Base-by-base conservation (phyloP, 2,329 filamentous ascomycete species). In the Hyphodiscus sp. region DNA sequence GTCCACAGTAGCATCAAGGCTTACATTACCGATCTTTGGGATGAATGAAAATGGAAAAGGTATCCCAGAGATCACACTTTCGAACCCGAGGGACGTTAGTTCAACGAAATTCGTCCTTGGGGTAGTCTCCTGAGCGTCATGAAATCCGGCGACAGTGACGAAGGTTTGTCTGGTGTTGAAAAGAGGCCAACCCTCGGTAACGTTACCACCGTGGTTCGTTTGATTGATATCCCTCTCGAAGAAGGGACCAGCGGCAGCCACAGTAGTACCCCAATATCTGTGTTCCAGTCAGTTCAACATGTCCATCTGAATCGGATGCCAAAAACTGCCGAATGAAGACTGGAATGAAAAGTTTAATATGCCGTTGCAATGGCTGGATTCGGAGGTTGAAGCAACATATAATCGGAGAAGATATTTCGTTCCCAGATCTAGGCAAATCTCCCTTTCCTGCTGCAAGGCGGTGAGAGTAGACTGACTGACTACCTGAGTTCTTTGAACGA, bases 61-160 rank as follows among this genome's bases (percentile, higher is more conserved):
- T 16, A 86, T 74, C 41, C 83, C 84, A 50, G 78, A 80, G 57
- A 86, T 82, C 10, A 83, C 80, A 62, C 79, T 84, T 61, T 87
- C 83, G 50, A 78, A 77, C 4, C 83, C 83, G 65, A 83, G 82
- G 55, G 84, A 76, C 50, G 76, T 73, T 38, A 86, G 65, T 79
- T 83, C 85, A 0, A 73, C 73, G 60, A 83, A 87, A 60, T 87
- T 88, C 20, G 77, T 77, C 1, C 75, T 74, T 46, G 79, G 80
- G 0, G 77, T 80, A 15, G 69, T 75, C 1, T 75, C 73, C 64
- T 87, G 81, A 1, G 70, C 74, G 58, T 86, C 78, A 67, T 77
- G 87, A 63, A 89, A 88, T 1, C 85, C 85, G 3, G 81, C 77
- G 41, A 89, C 77, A 0, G 83, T 87, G 0, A 81, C 81, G 63